Conservation (phyloP, 352 stramenopile genomes). For the Pythium rhizo-oryzae region DNA sequence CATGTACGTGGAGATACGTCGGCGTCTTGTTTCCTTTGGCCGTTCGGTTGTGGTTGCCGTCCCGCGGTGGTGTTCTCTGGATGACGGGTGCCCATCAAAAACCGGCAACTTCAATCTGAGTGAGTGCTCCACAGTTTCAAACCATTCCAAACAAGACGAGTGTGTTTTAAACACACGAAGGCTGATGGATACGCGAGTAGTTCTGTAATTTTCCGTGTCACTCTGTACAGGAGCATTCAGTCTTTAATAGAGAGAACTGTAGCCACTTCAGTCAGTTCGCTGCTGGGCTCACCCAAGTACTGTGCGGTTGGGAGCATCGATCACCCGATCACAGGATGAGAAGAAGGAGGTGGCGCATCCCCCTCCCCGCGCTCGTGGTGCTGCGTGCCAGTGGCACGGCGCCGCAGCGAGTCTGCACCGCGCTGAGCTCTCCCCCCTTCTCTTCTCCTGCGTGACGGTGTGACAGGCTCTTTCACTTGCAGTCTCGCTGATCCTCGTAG, state of each 20-base stretch:
- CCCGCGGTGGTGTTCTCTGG: neutral
- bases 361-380: neutral
- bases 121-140: too few species aligned
- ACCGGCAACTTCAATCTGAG: conserved; percentile 22
- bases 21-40: neutral
- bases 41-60: neutral
- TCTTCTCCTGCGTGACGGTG: neutral
- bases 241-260: neutral
- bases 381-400: neutral
- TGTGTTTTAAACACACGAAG: too few species aligned
- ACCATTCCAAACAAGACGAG: too few species aligned
- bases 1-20: neutral
- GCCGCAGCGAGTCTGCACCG: neutral
- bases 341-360: neutral
- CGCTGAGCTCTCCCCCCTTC: neutral
- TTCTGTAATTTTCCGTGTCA: too few species aligned
- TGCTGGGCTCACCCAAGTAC: neutral
- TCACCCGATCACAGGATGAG: neutral
- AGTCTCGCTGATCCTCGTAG: neutral
- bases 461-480: neutral
- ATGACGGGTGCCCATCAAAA: neutral
- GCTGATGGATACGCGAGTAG: conserved; percentile 5
- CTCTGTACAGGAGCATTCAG: neutral
- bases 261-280: conserved; percentile 20
- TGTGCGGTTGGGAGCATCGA: neutral